Evolutionary conservation across 345 rosid species (phyloP).

Genomic region (Fremontodendron californicum): DNA sequence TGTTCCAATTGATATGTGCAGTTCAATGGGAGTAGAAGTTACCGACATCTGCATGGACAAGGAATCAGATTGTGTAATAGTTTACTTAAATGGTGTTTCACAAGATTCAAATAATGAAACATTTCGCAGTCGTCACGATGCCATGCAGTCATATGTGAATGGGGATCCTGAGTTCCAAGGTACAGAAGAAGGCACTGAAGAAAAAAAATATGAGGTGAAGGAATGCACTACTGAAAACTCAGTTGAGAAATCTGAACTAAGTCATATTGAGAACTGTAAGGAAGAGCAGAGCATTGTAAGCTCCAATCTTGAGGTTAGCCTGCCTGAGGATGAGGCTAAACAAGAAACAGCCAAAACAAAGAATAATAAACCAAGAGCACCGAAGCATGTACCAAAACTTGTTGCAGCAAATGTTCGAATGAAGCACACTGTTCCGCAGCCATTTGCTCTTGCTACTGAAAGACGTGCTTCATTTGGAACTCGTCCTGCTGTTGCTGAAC

Average conservation of each 20-base stretch:
- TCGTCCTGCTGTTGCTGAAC: constrained; percentile 41
- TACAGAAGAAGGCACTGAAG: constrained; percentile 53
- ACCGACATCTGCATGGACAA: constrained; percentile 77
- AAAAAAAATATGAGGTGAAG: constrained; percentile 68
- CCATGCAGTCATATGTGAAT: constrained; percentile 33
- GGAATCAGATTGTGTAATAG: constrained; percentile 57
- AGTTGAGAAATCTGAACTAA: constrained; percentile 33
- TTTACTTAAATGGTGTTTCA: constrained; percentile 42
- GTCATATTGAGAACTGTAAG: constrained; percentile 24
- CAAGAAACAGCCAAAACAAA: constrained; percentile 24
- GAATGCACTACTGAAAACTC: constrained; percentile 61
- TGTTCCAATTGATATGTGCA: constrained; percentile 17
- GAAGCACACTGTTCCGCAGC: constrained; percentile 76
- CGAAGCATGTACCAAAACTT: constrained; percentile 41
- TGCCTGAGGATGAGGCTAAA: constrained; percentile 25
- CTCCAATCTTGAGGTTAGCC: constrained; percentile 26
- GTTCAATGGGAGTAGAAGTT: constrained; percentile 49
- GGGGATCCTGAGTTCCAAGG: constrained; percentile 41
- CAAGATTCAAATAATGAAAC: constrained; percentile 40
- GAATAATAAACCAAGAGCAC: constrained; percentile 30
- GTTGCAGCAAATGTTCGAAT: constrained; percentile 39
- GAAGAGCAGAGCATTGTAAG: constrained; percentile 24
- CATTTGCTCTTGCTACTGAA: constrained; percentile 79
- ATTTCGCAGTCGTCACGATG: constrained; percentile 34
- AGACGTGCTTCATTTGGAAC: constrained; percentile 69